Conservation (phyloP, 208 protist genomes). For the Naegleria fowleri region DNA sequence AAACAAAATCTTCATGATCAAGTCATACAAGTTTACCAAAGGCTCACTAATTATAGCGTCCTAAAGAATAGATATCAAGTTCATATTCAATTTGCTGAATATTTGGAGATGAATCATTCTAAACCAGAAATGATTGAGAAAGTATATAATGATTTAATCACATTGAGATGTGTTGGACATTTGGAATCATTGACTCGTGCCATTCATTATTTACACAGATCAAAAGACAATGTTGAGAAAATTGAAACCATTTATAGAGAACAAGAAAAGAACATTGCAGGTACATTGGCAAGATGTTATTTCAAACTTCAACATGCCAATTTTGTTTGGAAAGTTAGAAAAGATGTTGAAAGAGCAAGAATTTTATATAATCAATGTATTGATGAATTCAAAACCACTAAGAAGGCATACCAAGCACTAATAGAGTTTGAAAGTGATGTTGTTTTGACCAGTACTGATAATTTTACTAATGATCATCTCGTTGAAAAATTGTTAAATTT, state of each 20-base stretch:
- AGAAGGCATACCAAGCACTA: neutral
- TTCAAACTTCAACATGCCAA: neutral
- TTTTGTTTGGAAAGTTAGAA: neutral
- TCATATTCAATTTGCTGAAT: neutral
- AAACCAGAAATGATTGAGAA: neutral
- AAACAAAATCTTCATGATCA: neutral
- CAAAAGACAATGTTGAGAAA: neutral
- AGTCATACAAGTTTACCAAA: neutral
- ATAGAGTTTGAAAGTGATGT: neutral
- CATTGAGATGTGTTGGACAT: neutral
- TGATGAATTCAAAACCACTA: neutral
- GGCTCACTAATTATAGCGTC: neutral
- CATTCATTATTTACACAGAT: neutral
- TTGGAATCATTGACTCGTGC: neutral
- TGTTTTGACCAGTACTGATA: too few species aligned
- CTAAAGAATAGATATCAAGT: conserved; percentile 10
- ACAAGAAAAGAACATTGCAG: neutral
- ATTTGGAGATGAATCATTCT: neutral
- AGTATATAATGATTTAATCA: conserved; percentile 11
- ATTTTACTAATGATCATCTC: neutral
- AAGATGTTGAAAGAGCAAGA: neutral
- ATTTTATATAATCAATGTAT: neutral
- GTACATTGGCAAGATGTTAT: neutral
- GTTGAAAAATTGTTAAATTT: neutral
- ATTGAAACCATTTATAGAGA: neutral